phyloP scores from a whole-genome alignment of 2,329 filamentous ascomycete genomes.

The Fusarium pseudocircinatum region DNA sequence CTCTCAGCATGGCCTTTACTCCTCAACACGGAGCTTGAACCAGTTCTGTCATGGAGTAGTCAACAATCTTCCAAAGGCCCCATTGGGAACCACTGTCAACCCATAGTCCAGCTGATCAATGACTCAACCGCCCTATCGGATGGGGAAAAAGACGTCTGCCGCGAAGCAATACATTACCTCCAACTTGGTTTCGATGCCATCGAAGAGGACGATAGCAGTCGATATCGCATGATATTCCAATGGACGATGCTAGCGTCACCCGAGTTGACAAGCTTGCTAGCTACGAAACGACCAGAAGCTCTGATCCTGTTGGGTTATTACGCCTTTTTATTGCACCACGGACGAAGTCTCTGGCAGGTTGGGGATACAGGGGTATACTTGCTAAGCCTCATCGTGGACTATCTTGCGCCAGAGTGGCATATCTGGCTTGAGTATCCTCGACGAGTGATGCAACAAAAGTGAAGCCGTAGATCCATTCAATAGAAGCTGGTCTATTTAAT shows the following conservation, averaged over 20 bases:
- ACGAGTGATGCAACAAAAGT: neutral
- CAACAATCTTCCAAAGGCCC: neutral
- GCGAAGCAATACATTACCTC: neutral
- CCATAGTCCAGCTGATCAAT: neutral
- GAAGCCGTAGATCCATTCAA: rapidly evolving
- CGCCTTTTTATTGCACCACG: conserved; percentile 18
- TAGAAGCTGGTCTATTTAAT: rapidly evolving
- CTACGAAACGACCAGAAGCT: neutral
- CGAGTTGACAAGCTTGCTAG: neutral
- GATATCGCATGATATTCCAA: conserved; percentile 21
- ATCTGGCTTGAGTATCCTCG: conserved; percentile 12
- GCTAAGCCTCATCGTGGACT: neutral
- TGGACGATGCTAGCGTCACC: conserved; percentile 26
- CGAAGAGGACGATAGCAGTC: rapidly evolving
- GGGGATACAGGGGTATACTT: conserved; percentile 11
- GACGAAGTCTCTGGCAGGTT: conserved; percentile 19
- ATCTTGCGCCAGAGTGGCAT: conserved; percentile 18
- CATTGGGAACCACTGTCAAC: neutral
- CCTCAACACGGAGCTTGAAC: neutral
- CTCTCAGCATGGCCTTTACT: neutral
- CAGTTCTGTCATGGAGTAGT: conserved; percentile 5
- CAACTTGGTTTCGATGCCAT: conserved; percentile 25
- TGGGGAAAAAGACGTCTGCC: neutral
- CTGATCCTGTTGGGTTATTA: conserved; percentile 18
- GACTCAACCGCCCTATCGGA: neutral